Conservation (phyloP, 495 filamentous ascomycete genomes). For the Aspergillus campestris region DNA sequence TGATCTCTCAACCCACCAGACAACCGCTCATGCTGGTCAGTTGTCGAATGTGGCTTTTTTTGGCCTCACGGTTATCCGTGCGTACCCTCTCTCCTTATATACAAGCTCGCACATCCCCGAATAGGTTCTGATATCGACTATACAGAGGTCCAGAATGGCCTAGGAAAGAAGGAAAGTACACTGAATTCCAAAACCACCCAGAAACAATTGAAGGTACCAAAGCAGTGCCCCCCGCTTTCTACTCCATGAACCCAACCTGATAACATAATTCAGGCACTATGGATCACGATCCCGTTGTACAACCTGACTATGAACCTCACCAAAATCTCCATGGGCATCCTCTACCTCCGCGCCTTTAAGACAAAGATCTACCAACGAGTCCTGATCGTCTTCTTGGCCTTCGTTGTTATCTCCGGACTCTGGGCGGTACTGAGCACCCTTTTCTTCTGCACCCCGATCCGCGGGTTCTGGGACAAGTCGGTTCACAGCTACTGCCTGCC, state of each 20-base stretch:
- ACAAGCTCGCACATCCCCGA: neutral
- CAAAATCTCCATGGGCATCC: conserved; percentile 35
- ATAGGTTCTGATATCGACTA: neutral
- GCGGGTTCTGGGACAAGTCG: conserved; percentile 18
- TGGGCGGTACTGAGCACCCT: conserved; percentile 32
- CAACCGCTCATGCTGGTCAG: conserved; percentile 4
- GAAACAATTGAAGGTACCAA: conserved; percentile 11
- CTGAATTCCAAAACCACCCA: neutral
- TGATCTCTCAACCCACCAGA: neutral
- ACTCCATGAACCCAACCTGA: neutral
- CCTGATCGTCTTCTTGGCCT: conserved; percentile 20
- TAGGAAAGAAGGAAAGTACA: conserved; percentile 3
- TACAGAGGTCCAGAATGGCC: conserved; percentile 10
- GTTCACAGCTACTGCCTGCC: conserved; percentile 22
- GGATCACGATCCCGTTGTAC: conserved; percentile 32
- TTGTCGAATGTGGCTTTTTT: conserved; percentile 14
- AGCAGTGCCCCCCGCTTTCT: neutral
- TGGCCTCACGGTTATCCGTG: conserved; percentile 23
- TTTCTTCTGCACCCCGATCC: conserved; percentile 30
- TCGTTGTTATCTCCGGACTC: conserved; percentile 24
- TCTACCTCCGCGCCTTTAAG: conserved; percentile 35
- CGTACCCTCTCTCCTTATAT: neutral
- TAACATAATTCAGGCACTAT: conserved; percentile 20
- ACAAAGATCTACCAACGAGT: conserved; percentile 17
- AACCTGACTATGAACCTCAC: conserved; percentile 34